phyloP scores from a whole-genome alignment of 768 basidiomycete species.

The Nidularia pulvinata region DNA sequence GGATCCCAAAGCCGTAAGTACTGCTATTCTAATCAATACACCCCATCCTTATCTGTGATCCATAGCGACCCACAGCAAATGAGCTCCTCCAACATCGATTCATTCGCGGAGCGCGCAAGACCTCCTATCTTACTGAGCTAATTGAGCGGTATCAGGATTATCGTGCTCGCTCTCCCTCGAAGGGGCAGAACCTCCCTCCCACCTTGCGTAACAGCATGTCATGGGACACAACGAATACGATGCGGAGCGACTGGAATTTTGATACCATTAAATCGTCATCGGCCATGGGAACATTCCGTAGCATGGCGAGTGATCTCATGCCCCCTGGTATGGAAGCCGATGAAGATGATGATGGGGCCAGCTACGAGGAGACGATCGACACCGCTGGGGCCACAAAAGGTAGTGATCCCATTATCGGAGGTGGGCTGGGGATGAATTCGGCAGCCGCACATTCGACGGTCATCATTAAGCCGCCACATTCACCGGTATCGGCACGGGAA shows the following conservation, averaged over 20 bases:
- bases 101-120: conserved; percentile 82
- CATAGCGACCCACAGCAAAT: conserved; percentile 85
- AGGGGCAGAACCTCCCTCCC: conserved; percentile 50
- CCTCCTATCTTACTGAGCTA: conserved; percentile 81
- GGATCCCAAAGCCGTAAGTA: conserved; percentile 74
- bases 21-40: background rate
- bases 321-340: conserved; percentile 58
- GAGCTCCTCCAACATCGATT: conserved; percentile 95
- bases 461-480: conserved; percentile 52
- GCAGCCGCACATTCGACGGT: conserved; percentile 72
- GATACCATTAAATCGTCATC: conserved; percentile 77
- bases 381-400: conserved; percentile 66
- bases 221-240: conserved; percentile 75
- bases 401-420: conserved; percentile 44
- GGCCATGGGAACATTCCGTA: conserved; percentile 78
- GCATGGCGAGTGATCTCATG: conserved; percentile 69
- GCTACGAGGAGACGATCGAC: conserved; percentile 50
- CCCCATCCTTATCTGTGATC: conserved; percentile 3
- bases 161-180: conserved; percentile 58
- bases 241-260: conserved; percentile 96
- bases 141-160: conserved; percentile 87
- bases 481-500: conserved; percentile 19
- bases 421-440: conserved; percentile 46
- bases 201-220: conserved; percentile 55
- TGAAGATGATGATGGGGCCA: conserved; percentile 48